Evolutionary conservation across 2,329 filamentous ascomycete species (phyloP).

Genomic region (Dactylellina leptospora): DNA sequence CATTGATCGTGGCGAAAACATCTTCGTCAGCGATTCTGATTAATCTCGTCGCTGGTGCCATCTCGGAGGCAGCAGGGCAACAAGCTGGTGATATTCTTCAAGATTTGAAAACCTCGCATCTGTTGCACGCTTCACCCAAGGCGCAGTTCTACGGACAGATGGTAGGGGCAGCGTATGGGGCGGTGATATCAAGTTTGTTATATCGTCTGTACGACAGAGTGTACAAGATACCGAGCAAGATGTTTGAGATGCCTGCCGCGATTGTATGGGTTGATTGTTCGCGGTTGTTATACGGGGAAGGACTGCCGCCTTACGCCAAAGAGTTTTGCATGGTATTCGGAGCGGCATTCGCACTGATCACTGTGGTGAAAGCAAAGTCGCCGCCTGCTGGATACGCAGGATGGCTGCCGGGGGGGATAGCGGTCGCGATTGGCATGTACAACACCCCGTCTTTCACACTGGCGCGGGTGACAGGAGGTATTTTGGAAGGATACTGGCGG

Average conservation of each 20-base stretch:
- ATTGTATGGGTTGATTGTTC: conserved; percentile 99
- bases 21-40: conserved; percentile 89
- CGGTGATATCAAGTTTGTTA: conserved; percentile 83
- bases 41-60: conserved; percentile 90
- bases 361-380: conserved; percentile 70
- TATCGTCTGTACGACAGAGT: conserved; percentile 91
- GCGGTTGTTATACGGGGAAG: conserved; percentile 87
- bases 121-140: conserved; percentile 88
- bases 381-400: conserved; percentile 61
- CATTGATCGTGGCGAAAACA: conserved; percentile 81
- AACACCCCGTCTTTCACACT: conserved; percentile 96
- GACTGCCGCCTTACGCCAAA: conserved; percentile 81
- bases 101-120: conserved; percentile 93
- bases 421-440: conserved; percentile 95
- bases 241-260: conserved; percentile 92
- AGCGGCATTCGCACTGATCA: conserved; percentile 75
- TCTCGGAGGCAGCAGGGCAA: conserved; percentile 83
- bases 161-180: conserved; percentile 85
- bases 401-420: conserved; percentile 85
- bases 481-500: conserved; percentile 80
- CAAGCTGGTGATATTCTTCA: conserved; percentile 98
- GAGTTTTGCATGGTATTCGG: conserved; percentile 82
- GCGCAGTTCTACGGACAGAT: conserved; percentile 98
- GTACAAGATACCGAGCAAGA: conserved; percentile 83
- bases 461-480: conserved; percentile 81